Base-by-base conservation (phyloP, 2,329 filamentous ascomycete species). In the Tolypocladium inflatum region DNA sequence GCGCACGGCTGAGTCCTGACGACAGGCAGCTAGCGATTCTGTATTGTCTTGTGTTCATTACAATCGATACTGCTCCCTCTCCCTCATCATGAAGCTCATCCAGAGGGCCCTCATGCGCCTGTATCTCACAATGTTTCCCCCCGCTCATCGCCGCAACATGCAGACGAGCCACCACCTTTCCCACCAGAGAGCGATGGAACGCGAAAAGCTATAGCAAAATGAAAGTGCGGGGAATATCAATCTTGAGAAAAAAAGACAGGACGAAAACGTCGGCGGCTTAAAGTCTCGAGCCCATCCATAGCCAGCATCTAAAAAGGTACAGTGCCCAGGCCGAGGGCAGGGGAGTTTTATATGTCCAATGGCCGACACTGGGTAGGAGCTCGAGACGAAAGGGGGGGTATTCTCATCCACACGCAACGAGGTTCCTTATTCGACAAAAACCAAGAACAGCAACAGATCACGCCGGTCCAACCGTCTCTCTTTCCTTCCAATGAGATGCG, bases 21-120 rank as follows among this genome's bases (percentile, higher is more conserved):
- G 19, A 19, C 48, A 21, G 17, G 35, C 13, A 33, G 30, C 19
- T 51, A 38, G 30, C 30, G 9, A 21, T 21, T 52, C 19, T 35
- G 48, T 21, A 55, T 43, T 42, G 51, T 55, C 53, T 48, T 59
- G 45, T 39, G 54, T 57, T 50, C 54, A 53, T 60, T 56, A 56
- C 56, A 58, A 58, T 53, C 45, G 55, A 56, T 56, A 54, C 58
- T 58, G 50, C 56, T 30, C 51, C 41, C 37, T 17, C 45, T 42
- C 26, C 42, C 26, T 33, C 43, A 5, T 37, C 26, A 21, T 37
- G 42, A 57, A 53, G 50, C 52, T 33, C 21, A 17, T 48, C 38
- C 33, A 37, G 48, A 52, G 30, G 48, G 48, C 7, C 33, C 33
- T 30, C 4, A 39, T 51, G 21, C 52, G 37, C 26, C 53, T 33